Evolutionary conservation across 495 filamentous ascomycete genomes (phyloP).

Genomic region (Saxophila tyrrhenica): DNA sequence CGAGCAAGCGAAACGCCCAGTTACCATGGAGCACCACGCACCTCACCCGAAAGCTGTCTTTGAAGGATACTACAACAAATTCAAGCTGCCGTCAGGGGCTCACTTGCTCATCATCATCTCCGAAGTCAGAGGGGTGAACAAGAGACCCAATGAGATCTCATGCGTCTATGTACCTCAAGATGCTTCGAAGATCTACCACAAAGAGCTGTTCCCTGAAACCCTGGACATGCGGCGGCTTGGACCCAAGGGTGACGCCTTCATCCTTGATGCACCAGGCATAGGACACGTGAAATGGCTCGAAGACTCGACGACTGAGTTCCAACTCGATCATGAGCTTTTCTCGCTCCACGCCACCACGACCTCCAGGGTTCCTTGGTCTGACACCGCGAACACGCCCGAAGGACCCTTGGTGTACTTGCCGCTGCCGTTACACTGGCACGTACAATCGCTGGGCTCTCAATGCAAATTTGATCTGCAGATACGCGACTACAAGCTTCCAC

Average conservation of each 20-base stretch:
- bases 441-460: conserved; percentile 31
- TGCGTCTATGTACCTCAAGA: conserved; percentile 34
- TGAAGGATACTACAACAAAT: conserved; percentile 40
- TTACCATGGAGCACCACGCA: conserved; percentile 17
- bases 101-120: conserved; percentile 29
- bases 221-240: conserved; percentile 20
- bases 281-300: conserved; percentile 19
- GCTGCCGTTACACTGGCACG: conserved; percentile 40
- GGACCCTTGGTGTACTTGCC: conserved; percentile 29
- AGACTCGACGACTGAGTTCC: conserved; percentile 23
- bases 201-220: conserved; percentile 24
- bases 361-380: conserved; percentile 27
- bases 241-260: conserved; percentile 21
- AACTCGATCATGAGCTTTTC: conserved; percentile 21
- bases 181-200: conserved; percentile 23
- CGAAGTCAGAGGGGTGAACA: conserved; percentile 26
- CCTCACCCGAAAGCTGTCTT: conserved; percentile 32
- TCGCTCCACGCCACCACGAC: conserved; percentile 27
- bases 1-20: too few relatives aligned
- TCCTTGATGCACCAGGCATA: conserved; percentile 23
- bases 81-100: conserved; percentile 31
- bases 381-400: conserved; percentile 18
- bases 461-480: conserved; percentile 27
- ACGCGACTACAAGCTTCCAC: conserved; percentile 14
- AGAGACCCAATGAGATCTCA: conserved; percentile 33